Evolutionary conservation across 2,329 filamentous ascomycete species (phyloP).

Genomic region (Aaosphaeria arxii): DNA sequence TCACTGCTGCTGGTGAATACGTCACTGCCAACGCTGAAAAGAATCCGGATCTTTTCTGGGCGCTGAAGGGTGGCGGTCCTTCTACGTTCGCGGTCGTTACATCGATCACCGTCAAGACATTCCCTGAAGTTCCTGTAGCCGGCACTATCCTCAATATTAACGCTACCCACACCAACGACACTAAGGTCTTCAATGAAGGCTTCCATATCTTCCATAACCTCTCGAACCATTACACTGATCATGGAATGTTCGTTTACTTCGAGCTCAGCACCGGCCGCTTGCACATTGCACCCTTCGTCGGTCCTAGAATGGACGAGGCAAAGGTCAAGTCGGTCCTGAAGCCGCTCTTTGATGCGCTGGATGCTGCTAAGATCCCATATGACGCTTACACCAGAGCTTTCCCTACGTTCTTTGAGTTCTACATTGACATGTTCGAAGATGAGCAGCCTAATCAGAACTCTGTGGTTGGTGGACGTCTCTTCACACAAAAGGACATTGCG

Average conservation of each 20-base stretch:
- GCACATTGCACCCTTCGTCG: slow-evolving; percentile 32
- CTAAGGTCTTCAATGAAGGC: slow-evolving; percentile 22
- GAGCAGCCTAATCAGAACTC: slow-evolving; percentile 27
- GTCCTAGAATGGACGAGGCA: slow-evolving; percentile 26
- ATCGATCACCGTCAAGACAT: slow-evolving; percentile 31
- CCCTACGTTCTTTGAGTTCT: slow-evolving; percentile 35
- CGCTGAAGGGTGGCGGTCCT: slow-evolving; percentile 32
- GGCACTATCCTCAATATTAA: slow-evolving; percentile 35
- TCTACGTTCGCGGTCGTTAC: slow-evolving; percentile 29
- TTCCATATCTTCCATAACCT: slow-evolving; percentile 33
- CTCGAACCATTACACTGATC: slow-evolving; percentile 27
- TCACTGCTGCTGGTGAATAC: slow-evolving; percentile 38
- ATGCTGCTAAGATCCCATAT: slow-evolving; percentile 30
- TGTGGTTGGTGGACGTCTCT: slow-evolving; percentile 31
- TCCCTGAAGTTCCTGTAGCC: slow-evolving; percentile 30
- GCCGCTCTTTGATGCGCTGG: slow-evolving; percentile 25
- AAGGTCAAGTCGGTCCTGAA: slow-evolving; percentile 23
- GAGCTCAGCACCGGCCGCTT: slow-evolving; percentile 25
- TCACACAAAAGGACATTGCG: slow-evolving; percentile 26
- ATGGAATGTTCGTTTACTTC: slow-evolving; percentile 37
- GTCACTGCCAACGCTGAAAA: slow-evolving; percentile 28
- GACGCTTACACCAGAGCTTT: slow-evolving; percentile 25
- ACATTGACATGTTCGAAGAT: slow-evolving; percentile 36
- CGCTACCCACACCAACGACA: slow-evolving; percentile 32
- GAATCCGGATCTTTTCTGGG: slow-evolving; percentile 39